Percentiles rank a stretch among this genome's conserved stretches.
Evolutionary conservation across 1,284 basidiomycete genomes (phyloP).

Genomic region (Taiwanofungus camphoratus): DNA sequence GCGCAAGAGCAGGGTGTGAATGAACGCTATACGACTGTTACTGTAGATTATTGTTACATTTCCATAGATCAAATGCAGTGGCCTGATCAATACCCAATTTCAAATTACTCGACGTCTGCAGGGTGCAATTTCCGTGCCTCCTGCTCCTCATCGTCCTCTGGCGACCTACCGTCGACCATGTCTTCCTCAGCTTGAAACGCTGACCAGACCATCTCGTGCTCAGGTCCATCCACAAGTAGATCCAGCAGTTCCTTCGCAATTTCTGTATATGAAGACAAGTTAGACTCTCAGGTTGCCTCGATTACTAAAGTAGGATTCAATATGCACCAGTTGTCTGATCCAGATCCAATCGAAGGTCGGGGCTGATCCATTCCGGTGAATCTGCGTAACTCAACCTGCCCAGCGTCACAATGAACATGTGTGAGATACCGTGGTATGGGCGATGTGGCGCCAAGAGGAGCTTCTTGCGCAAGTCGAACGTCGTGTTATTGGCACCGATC

Average conservation of each 20-base stretch:
- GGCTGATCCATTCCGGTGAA: conserved; percentile 54
- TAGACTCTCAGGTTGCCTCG: not conserved
- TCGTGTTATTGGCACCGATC: conserved; percentile 35
- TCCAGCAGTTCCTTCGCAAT: conserved; percentile 22
- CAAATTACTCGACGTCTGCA: not conserved
- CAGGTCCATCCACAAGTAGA: conserved; percentile 23
- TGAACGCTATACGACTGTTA: not conserved
- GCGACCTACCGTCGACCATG: not conserved
- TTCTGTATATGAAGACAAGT: conserved; percentile 12
- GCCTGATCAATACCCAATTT: too few relatives aligned
- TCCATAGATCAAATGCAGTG: not conserved
- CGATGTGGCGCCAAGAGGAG: conserved; percentile 46
- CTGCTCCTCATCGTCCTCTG: conserved; percentile 16
- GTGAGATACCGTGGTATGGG: conserved; percentile 62
- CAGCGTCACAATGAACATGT: conserved; percentile 72
- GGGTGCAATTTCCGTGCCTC: conserved; percentile 14
- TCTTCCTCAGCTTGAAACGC: conserved; percentile 16
- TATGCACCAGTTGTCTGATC: conserved; percentile 47
- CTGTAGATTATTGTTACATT: not conserved
- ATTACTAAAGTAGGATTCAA: not conserved
- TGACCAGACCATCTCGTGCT: conserved; percentile 21
- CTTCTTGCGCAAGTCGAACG: conserved; percentile 47
- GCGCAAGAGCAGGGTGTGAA: not conserved
- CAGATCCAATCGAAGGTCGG: conserved; percentile 38
- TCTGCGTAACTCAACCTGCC: conserved; percentile 71